These are phyloP conservation scores for Hanseniaspora lachancei DNA, from an alignment of 805 yeast genomes.

Conservation along the genomic window DNA sequence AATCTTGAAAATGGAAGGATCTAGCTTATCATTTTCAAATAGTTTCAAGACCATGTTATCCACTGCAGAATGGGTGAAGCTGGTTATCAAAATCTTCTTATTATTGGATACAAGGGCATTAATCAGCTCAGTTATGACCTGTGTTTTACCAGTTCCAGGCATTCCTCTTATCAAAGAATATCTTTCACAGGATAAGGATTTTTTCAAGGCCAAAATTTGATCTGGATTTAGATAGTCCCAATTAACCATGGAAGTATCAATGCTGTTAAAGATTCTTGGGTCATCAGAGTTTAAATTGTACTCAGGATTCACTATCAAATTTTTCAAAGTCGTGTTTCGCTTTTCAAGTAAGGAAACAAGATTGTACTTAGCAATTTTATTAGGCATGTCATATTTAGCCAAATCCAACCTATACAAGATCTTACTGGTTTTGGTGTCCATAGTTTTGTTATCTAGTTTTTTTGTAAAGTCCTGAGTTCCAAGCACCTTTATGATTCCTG, in stretches of 20 bases:
- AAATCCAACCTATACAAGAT: constrained; percentile 55
- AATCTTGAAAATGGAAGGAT: constrained; percentile 23
- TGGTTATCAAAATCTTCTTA: constrained; percentile 62
- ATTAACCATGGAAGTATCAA: constrained; percentile 7
- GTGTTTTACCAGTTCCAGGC: constrained; percentile 98
- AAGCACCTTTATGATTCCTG: constrained; percentile 38
- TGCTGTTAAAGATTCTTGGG: constrained; percentile 12
- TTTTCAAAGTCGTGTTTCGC: background rate
- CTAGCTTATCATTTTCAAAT: constrained; percentile 28
- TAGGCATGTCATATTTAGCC: constrained; percentile 62
- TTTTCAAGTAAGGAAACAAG: constrained; percentile 49
- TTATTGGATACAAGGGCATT: constrained; percentile 39
- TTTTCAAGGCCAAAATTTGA: constrained; percentile 56
- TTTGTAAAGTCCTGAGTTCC: constrained; percentile 17
- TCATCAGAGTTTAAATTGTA: constrained; percentile 1
- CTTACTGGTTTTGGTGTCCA: background rate
- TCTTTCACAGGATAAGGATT: constrained; percentile 52
- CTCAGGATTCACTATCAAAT: background rate
- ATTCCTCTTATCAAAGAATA: constrained; percentile 79
- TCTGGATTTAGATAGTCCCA: constrained; percentile 45
- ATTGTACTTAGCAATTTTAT: constrained; percentile 67
- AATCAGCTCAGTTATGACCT: constrained; percentile 70
- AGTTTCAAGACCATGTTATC: constrained; percentile 79
- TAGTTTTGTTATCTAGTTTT: constrained; percentile 14
- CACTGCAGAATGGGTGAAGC: constrained; percentile 92